A percentile compares a stretch with the other conserved stretches of the same genome.
phyloP scores from a whole-genome alignment of 2,329 filamentous ascomycete species.

The Drechslera avenae region DNA sequence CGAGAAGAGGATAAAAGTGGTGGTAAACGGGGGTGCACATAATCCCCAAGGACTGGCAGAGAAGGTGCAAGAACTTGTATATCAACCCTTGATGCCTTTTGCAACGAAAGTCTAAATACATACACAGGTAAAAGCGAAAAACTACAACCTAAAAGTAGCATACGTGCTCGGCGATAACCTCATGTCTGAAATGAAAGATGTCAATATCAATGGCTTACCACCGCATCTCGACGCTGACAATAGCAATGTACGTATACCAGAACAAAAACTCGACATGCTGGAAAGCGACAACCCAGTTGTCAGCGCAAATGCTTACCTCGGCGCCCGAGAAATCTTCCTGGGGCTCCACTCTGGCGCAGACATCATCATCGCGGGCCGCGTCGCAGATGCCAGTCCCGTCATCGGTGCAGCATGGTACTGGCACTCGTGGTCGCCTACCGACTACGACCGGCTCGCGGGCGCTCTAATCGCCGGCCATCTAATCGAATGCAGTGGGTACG shows the following conservation, averaged over 20 bases:
- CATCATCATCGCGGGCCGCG: slow-evolving; percentile 43
- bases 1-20: slow-evolving; percentile 59
- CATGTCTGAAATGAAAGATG: too few species aligned
- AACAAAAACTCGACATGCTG: too few species aligned
- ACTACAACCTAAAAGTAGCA: too few species aligned
- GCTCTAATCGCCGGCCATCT: slow-evolving; percentile 52
- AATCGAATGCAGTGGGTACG: slow-evolving; percentile 56
- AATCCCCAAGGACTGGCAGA: slow-evolving; percentile 60
- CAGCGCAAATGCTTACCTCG: slow-evolving; percentile 60
- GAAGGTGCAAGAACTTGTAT: slow-evolving; percentile 50
- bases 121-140: too few species aligned
- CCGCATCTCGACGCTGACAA: slow-evolving; percentile 54
- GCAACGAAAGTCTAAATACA: too few species aligned
- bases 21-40: slow-evolving; percentile 62
- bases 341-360: slow-evolving; percentile 41
- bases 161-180: slow-evolving; percentile 55
- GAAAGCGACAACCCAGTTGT: slow-evolving; percentile 49
- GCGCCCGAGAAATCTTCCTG: slow-evolving; percentile 47
- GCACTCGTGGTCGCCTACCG: slow-evolving; percentile 57
- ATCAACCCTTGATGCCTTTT: too few species aligned
- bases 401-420: slow-evolving; percentile 64
- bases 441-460: slow-evolving; percentile 57
- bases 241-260: too few species aligned
- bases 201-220: slow-evolving; percentile 49
- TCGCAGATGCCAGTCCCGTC: slow-evolving; percentile 43